Evolutionary conservation across 1,284 basidiomycete genomes (phyloP), one percentile per base, ranked within the genome.

Genomic region (Caloboletus firmus): DNA sequence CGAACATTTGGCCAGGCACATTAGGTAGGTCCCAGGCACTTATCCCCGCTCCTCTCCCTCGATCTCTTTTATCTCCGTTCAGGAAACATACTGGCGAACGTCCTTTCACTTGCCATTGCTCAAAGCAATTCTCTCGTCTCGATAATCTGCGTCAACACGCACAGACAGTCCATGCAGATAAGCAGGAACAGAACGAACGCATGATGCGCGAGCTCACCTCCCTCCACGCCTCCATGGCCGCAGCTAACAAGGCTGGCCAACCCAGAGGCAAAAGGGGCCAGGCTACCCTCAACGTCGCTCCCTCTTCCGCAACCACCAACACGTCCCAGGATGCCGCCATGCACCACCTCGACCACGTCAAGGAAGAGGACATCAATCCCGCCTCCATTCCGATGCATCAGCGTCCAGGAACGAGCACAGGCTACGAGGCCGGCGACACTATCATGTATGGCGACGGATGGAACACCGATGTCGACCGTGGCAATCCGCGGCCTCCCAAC

Each of bases 11-110:
- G 95, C 95, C 55, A 82, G 95, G 63, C 95, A 98, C 78, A 93
- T 98, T 67, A 80, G 94, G 93, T 93, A 68, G 64, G 79, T 72
- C 51, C 60, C 59, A 61, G 64, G 59, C 59, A 62, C 61, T 52
- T 52, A 30, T 49, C 54, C 47, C 53, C 54, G 50, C 54, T 52
- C 53, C 50, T 43, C 45, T 32, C 59, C 56, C 49, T 60, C 54
- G 59, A 54, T 63, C 62, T 55, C 36, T 48, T 55, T 60, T 55
- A 58, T 60, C 62, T 60, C 61, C 60, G 59, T 61, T 42, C 59
- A 96, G 95, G 62, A 98, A 98, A 81, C 95, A 98, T 72, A 98
- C 95, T 17, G 95, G 95, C 57, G 95, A 98, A 70, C 84, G 94
- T 7, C 95, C 95, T 5, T 98, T 98, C 74, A 84, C 85, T 45